Conservation (phyloP, 2,329 filamentous ascomycete species). For the Alternaria brassicae region DNA sequence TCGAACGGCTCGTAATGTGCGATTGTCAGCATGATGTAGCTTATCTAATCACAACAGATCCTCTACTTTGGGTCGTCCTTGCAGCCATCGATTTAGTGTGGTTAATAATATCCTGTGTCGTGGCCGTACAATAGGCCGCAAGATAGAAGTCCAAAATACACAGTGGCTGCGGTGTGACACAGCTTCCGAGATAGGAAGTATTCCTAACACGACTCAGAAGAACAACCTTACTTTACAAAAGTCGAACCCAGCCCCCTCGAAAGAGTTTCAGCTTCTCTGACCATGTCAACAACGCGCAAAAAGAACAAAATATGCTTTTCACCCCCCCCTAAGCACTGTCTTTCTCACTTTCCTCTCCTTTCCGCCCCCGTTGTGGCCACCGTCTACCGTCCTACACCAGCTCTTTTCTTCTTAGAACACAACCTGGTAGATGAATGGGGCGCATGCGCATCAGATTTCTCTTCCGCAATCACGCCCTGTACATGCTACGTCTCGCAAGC, state of each 20-base stretch:
- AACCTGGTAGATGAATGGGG: slow-evolving; percentile 27
- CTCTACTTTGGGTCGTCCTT: not conserved
- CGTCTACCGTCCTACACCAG: slow-evolving; percentile 13
- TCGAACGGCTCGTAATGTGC: not conserved
- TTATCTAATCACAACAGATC: not conserved
- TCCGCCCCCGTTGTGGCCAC: too few species aligned
- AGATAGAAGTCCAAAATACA: not conserved
- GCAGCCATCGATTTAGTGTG: too few species aligned
- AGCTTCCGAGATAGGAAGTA: not conserved
- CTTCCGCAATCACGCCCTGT: slow-evolving; percentile 26
- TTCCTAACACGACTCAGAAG: not conserved
- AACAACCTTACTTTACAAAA: not conserved
- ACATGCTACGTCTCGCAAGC: slow-evolving; percentile 23
- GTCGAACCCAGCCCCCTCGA: not conserved
- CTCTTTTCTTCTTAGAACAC: slow-evolving; percentile 20
- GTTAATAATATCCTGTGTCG: too few species aligned
- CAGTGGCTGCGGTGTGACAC: not conserved
- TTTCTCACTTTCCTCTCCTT: not conserved
- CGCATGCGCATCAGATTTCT: slow-evolving; percentile 24
- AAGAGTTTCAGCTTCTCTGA: not conserved
- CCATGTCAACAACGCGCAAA: not conserved
- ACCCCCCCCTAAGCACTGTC: too few species aligned
- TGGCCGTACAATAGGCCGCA: not conserved
- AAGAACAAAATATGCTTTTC: not conserved
- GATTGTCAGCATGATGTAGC: not conserved